Conservation (phyloP, 83 land plant genomes). For the Thuja plicata region DNA sequence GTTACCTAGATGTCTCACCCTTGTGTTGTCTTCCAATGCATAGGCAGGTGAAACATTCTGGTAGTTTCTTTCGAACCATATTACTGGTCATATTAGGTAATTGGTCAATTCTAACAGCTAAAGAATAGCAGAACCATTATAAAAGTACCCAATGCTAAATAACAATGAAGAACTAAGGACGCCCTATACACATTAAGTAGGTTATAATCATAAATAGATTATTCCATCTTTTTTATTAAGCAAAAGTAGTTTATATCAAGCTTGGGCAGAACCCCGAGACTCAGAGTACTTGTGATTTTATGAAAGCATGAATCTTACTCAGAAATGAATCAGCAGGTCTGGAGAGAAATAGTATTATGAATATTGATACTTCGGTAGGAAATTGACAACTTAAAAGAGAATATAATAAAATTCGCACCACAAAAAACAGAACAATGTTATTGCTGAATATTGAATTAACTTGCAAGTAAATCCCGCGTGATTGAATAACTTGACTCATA, state of each 20-base stretch:
- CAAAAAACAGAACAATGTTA: no score
- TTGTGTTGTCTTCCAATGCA: not conserved
- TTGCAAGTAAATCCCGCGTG: not conserved
- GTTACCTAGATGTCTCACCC: not conserved
- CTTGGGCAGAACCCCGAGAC: not conserved
- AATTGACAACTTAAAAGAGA: no score
- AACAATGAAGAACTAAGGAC: not conserved
- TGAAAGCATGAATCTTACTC: not conserved
- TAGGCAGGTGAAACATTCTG: not conserved
- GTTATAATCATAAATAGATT: not conserved
- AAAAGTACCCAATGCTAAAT: not conserved
- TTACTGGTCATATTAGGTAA: not conserved
- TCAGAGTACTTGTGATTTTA: not conserved
- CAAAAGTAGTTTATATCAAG: not conserved
- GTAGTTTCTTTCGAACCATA: not conserved
- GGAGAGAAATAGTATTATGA: no score
- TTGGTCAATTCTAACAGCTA: not conserved
- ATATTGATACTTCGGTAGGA: no score
- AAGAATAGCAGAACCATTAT: not conserved
- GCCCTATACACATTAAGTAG: not conserved
- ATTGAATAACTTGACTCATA: no score
- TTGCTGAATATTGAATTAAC: not conserved
- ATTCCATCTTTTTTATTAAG: not conserved
- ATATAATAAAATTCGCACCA: no score
- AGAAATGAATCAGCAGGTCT: not conserved